Evolutionary conservation across 192 early-diverging fungal species (phyloP), one percentile per base, ranked within the genome.

Genomic region (Cladochytrium replicatum): DNA sequence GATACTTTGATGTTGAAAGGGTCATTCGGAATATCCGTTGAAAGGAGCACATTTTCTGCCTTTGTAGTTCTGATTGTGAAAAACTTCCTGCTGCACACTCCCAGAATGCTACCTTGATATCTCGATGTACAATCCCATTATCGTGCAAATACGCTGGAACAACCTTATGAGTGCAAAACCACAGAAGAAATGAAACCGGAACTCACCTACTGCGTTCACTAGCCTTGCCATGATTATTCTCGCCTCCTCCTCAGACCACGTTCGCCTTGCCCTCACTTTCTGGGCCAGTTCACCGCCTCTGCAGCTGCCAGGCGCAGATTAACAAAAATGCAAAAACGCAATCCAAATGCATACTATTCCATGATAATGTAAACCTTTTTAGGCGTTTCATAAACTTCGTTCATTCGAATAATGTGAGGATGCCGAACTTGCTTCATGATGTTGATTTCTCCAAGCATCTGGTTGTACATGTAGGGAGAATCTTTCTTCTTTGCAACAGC

Each of bases 381-480:
- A 1, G 73, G 64, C 27, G 66, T 63, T 45, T 75, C 73, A 46
- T 53, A 75, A 0, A 72, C 69, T 39, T 73, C 73, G 7, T 55
- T 30, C 29, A 75, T 41, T 9, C 48, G 41, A 1, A 75, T 48
- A 24, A 75, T 66, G 45, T 74, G 50, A 13, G 51, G 48, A 42
- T 75, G 73, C 11, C 46, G 40, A 6, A 75, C 50, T 0, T 51
- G 48, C 50, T 75, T 75, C 69, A 75, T 72, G 43, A 75, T 66
- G 15, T 52, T 43, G 0, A 75, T 58, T 53, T 75, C 73, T 7
- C 70, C 62, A 31, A 64, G 60, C 5, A 67, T 39, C 32, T 75
- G 73, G 30, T 75, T 70, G 29, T 74, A 70, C 3, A 29, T 15
- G 11, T 49, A 52, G 9, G 57, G 45, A 1, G 58, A 34, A 4